These are phyloP conservation scores for Cladosporium sp. DNA, from an alignment of 2,329 filamentous ascomycete genomes.

Conservation along the genomic window DNA sequence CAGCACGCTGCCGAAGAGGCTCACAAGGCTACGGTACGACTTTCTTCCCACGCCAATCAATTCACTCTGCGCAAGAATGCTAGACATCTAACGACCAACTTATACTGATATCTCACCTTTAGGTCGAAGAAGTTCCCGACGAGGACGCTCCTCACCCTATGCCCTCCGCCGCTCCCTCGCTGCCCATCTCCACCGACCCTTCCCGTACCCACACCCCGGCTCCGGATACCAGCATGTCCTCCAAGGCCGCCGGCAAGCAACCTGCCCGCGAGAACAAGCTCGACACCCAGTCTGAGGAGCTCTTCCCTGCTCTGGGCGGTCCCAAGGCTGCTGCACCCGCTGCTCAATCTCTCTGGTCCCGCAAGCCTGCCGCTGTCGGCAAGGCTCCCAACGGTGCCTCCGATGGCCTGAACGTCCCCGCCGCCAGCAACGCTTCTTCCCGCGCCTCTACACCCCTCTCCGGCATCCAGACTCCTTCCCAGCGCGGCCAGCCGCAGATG, in stretches of 20 bases:
- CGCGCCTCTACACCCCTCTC: conserved; percentile 61
- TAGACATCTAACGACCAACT: neutral
- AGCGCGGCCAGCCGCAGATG: conserved; percentile 47
- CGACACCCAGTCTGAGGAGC: conserved; percentile 82
- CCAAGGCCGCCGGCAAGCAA: conserved; percentile 66
- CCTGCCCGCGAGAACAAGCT: conserved; percentile 54
- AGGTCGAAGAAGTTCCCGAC: conserved; percentile 67
- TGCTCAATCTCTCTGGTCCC: conserved; percentile 72
- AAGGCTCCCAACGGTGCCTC: conserved; percentile 40
- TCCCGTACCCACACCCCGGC: conserved; percentile 33
- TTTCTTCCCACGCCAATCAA: neutral
- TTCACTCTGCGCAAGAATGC: neutral
- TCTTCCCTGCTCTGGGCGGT: conserved; percentile 86
- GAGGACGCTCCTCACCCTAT: conserved; percentile 65
- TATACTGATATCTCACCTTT: neutral
- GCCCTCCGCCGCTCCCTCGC: conserved; percentile 37
- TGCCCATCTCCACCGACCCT: conserved; percentile 39
- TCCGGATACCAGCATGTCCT: conserved; percentile 41
- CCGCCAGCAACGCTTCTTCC: conserved; percentile 45
- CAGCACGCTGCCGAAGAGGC: conserved; percentile 49
- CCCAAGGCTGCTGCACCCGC: conserved; percentile 60
- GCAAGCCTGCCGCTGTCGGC: conserved; percentile 50
- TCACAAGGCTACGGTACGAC: conserved; percentile 57
- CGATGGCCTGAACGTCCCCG: conserved; percentile 32
- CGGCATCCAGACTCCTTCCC: conserved; percentile 47